Percentiles rank a stretch among this genome's conserved stretches.
Evolutionary conservation across 441 rosid genomes (phyloP).

Genomic region (Bruguiera hainesii): DNA sequence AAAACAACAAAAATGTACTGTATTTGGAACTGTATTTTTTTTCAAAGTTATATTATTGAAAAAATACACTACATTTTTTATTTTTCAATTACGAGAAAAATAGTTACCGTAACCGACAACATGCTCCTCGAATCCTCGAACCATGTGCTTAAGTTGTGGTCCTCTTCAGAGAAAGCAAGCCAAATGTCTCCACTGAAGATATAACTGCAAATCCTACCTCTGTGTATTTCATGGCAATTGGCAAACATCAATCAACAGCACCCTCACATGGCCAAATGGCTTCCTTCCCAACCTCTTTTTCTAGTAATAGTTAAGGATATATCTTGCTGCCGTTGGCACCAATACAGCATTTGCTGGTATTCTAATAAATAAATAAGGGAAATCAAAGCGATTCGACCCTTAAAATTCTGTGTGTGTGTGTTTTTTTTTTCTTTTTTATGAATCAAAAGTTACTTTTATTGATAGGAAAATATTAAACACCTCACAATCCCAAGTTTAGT

Average conservation of each 20-base stretch:
- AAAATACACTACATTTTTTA: no score
- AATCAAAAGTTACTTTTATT: background rate
- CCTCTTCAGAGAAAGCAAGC: no score
- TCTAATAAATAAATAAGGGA: background rate
- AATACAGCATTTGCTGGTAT: background rate
- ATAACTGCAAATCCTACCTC: background rate
- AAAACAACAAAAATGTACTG: no score
- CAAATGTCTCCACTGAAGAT: background rate
- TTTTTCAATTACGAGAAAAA: no score
- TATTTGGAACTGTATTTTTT: no score
- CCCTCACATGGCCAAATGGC: constrained; percentile 14
- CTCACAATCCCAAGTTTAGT: background rate
- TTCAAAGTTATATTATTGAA: no score
- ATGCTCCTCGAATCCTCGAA: no score
- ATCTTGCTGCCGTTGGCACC: background rate
- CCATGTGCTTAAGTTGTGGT: no score
- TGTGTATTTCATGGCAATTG: background rate
- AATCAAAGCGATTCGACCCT: background rate
- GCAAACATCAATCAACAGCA: constrained; percentile 1
- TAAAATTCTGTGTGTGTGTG: no score
- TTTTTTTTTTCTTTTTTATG: no score
- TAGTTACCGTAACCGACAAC: no score
- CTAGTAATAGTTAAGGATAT: constrained; percentile 4
- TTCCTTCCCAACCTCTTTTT: constrained; percentile 9
- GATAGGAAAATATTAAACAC: background rate